These are phyloP conservation scores for Coprinellus micaceus DNA, from an alignment of 768 basidiomycete genomes.

Conservation along the genomic window DNA sequence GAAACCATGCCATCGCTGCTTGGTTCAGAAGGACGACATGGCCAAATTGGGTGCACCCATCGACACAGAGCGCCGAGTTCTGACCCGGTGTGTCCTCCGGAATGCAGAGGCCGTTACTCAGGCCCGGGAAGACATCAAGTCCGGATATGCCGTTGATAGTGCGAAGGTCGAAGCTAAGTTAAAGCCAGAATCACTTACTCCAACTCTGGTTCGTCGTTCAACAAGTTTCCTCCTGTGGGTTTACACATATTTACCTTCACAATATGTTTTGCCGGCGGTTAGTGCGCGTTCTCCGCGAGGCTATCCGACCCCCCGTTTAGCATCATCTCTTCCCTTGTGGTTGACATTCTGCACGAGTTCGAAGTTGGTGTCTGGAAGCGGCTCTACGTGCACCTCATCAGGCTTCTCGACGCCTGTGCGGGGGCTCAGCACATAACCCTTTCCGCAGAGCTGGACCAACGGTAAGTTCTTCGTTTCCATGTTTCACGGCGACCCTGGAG, in stretches of 20 bases:
- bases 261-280: slow-evolving; percentile 14
- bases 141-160: slow-evolving; percentile 2
- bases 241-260: neutral
- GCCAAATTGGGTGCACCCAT: slow-evolving; percentile 20
- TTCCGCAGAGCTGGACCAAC: slow-evolving; percentile 19
- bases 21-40: slow-evolving; percentile 24
- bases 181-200: neutral
- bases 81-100: no score
- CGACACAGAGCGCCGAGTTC: neutral
- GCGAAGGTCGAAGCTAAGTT: slow-evolving; percentile 13
- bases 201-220: neutral
- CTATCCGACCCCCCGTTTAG: slow-evolving; percentile 18
- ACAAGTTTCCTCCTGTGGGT: neutral
- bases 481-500: no score
- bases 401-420: slow-evolving; percentile 21
- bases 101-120: neutral
- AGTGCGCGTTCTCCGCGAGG: slow-evolving; percentile 25
- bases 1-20: slow-evolving; percentile 35
- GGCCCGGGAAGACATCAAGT: neutral
- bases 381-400: slow-evolving; percentile 31
- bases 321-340: slow-evolving; percentile 19
- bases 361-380: slow-evolving; percentile 38
- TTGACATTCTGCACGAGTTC: slow-evolving; percentile 35
- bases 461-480: slow-evolving; percentile 15
- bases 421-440: slow-evolving; percentile 6